A percentile compares a stretch with the other conserved stretches of the same genome.
These are phyloP conservation scores for Clarireedia homoeocarpa DNA, from an alignment of 2,329 filamentous ascomycete species.

Conservation along the genomic window DNA sequence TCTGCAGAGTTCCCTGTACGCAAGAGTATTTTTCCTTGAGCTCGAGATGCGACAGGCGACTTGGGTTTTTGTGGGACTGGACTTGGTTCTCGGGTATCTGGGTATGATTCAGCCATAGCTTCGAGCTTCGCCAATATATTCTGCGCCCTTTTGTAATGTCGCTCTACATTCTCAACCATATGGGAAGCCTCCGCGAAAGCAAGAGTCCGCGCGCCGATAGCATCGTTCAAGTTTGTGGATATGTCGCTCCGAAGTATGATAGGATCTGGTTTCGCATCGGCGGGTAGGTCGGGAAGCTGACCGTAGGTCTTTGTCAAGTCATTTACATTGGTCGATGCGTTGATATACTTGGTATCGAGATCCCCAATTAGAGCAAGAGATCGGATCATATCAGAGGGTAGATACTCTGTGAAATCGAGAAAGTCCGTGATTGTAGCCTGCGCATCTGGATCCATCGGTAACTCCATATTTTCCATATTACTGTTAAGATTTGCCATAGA, in stretches of 20 bases:
- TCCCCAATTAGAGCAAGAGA: constrained; percentile 58
- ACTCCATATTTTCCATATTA: constrained; percentile 24
- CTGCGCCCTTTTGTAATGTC: constrained; percentile 54
- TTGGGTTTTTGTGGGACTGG: constrained; percentile 36
- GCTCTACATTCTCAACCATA: constrained; percentile 55
- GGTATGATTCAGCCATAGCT: constrained; percentile 53
- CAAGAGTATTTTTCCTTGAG: constrained; percentile 37
- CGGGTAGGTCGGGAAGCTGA: constrained; percentile 41
- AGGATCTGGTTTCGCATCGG: constrained; percentile 40
- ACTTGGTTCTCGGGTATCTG: constrained; percentile 41
- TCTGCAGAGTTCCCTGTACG: constrained; percentile 38
- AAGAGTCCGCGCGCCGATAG: constrained; percentile 48
- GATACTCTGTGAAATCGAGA: constrained; percentile 56
- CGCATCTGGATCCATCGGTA: constrained; percentile 52
- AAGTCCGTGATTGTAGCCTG: constrained; percentile 64
- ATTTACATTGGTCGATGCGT: constrained; percentile 47
- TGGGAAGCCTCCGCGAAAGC: constrained; percentile 54
- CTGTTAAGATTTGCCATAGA: constrained; percentile 26
- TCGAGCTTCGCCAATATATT: constrained; percentile 51
- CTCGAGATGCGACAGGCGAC: constrained; percentile 45
- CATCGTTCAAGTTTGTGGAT: constrained; percentile 47
- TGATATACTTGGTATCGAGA: constrained; percentile 51
- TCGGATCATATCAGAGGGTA: constrained; percentile 58
- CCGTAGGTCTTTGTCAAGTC: constrained; percentile 51
- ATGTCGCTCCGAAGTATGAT: constrained; percentile 50